These are phyloP conservation scores for Puccinia coronata DNA, from an alignment of 1,284 basidiomycete genomes.

Conservation along the genomic window DNA sequence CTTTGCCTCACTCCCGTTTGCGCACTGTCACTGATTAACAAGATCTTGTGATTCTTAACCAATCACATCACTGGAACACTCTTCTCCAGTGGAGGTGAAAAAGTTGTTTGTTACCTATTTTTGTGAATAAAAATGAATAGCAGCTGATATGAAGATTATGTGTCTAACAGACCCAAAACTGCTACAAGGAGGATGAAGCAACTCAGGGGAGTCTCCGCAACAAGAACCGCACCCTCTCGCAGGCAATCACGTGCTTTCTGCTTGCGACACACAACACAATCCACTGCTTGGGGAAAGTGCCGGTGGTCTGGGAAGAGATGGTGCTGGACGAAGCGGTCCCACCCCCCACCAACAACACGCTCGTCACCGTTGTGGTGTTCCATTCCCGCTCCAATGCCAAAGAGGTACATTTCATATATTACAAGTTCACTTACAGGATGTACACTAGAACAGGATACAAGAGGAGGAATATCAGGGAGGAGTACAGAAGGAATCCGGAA, in stretches of 20 bases:
- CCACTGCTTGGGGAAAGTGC: conserved; percentile 63
- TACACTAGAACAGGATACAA: too few species aligned
- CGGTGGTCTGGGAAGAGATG: conserved; percentile 77
- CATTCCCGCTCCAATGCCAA: too few species aligned
- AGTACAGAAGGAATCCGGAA: too few species aligned
- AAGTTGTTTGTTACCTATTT: too few species aligned
- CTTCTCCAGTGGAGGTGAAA: conserved; percentile 80
- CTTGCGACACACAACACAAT: conserved; percentile 64
- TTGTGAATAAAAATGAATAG: too few species aligned
- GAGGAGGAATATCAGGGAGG: too few species aligned
- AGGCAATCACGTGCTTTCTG: conserved; percentile 69
- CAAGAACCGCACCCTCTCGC: conserved; percentile 65
- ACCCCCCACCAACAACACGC: conserved; percentile 67
- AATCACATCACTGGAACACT: conserved; percentile 66
- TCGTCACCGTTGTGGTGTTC: conserved; percentile 70
- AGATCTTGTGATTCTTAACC: conserved; percentile 62
- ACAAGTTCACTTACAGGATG: too few species aligned
- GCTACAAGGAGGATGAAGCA: conserved; percentile 62
- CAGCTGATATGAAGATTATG: neutral
- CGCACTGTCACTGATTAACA: conserved; percentile 62
- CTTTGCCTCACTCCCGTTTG: conserved; percentile 67
- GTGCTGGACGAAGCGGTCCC: conserved; percentile 68
- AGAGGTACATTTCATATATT: too few species aligned
- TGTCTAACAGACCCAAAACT: conserved; percentile 53
- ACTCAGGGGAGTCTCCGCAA: conserved; percentile 65